Evolutionary conservation across 768 basidiomycete species (phyloP), one percentile per base, ranked within the genome.

Genomic region (Tulasnella sp.): DNA sequence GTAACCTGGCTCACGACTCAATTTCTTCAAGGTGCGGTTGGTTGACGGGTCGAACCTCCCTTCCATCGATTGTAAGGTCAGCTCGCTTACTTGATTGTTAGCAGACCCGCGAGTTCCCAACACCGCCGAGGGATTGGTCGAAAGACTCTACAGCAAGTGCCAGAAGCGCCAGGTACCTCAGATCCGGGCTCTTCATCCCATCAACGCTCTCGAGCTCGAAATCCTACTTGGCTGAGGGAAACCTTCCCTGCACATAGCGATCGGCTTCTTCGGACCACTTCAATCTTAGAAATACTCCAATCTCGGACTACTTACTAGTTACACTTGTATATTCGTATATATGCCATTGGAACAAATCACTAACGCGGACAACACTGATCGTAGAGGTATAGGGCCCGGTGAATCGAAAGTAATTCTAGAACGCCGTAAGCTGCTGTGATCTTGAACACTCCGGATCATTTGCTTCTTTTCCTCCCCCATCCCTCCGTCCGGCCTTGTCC

Each of bases 251-350:
- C 8, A 44, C 44, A 44, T 44, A 44, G 12, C 44, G 16, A 44
- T 44, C 16, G 44, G 44, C 12, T 44, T 18, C 44, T 16, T 44
- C 16, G 14, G 44, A 44, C 94, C 95, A 93, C 79, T 88, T 88
- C 72, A 16, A 18, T 44, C 8, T 18, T 16, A n/a, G n/a, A n/a
- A n/a, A n/a, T n/a, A 16, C 44, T 44, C 12, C 16, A 18, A 44
- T 16, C 44, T 44, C 14, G 16, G 19, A 44, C 10, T n/a, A n/a
- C n/a, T n/a, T n/a, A n/a, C n/a, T 12, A 18, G 16, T 16, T 18
- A 18, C 16, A 44, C 8, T 44, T 44, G 19, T 18, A 44, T 44
- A 44, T 44, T 44, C 3, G 14, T 18, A 44, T 18, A 44, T 44
- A 44, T 44, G 44, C 19, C 44, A 44, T 18, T 44, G 19, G 44